Percentiles rank a stretch among this genome's conserved stretches.
phyloP scores from a whole-genome alignment of 108 stramenopile genomes.

The Pseudonitzschia multistriata region DNA sequence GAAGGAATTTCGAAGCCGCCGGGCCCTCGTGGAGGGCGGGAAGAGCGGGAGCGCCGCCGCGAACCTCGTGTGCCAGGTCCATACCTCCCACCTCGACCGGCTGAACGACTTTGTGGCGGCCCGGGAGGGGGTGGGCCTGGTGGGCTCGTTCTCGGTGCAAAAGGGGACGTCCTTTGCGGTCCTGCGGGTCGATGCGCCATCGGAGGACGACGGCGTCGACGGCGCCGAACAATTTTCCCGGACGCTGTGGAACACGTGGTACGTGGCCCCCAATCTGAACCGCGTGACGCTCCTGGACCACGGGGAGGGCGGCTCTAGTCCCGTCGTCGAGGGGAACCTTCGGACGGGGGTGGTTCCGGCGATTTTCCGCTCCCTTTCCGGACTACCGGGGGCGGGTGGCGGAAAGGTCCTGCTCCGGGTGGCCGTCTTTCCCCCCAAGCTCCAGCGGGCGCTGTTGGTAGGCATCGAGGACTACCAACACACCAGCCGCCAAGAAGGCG shows the following conservation, averaged over 20 bases:
- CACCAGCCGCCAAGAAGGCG: not conserved
- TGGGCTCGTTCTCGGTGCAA: constrained; percentile 4
- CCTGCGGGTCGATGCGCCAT: not conserved
- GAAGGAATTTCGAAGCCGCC: not conserved
- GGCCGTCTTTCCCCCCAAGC: constrained; percentile 13
- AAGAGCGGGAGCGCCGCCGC: not conserved
- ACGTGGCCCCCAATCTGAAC: constrained; percentile 20
- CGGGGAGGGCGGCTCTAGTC: too few relatives aligned
- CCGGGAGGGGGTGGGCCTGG: not conserved
- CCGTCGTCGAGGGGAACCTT: constrained; percentile 1
- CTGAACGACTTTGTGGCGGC: constrained; percentile 26
- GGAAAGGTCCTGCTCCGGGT: constrained; percentile 7
- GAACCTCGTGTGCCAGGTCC: constrained; percentile 46
- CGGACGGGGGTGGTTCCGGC: constrained; percentile 11
- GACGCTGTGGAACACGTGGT: constrained; percentile 16
- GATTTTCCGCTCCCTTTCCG: not conserved
- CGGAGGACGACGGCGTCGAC: not conserved
- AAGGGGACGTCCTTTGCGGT: not conserved
- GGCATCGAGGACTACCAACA: constrained; percentile 7
- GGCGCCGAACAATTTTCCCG: not conserved
- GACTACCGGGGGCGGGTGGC: not conserved
- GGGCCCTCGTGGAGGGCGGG: not conserved
- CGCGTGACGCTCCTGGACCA: constrained; percentile 11
- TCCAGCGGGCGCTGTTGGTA: constrained; percentile 1
- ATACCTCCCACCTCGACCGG: constrained; percentile 47